Evolutionary conservation across 257 asterid genomes (phyloP).

Genomic region (Solanum appendiculatum): DNA sequence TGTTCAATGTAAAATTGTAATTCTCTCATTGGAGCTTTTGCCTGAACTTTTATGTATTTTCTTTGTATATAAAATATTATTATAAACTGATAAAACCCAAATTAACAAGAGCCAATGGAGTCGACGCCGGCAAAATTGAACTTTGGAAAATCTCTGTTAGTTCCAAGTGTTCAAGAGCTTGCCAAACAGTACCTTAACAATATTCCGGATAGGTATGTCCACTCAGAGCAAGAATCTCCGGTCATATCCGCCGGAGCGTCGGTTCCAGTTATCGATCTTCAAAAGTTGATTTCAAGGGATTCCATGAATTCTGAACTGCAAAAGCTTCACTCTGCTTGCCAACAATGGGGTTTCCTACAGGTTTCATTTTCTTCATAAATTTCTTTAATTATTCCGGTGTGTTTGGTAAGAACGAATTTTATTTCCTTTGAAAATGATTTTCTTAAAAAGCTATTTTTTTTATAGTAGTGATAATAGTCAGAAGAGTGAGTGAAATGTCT

Average conservation of each 20-base stretch:
- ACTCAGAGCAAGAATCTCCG: slow-evolving; percentile 10
- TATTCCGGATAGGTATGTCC: slow-evolving; percentile 33
- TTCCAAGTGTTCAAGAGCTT: slow-evolving; percentile 53
- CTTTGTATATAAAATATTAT: no score
- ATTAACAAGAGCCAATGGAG: not conserved
- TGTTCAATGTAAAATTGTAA: no score
- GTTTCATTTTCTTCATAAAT: not conserved
- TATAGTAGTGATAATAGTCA: no score
- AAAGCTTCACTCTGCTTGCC: slow-evolving; percentile 47
- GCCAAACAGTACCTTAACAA: slow-evolving; percentile 12
- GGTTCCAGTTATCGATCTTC: slow-evolving; percentile 30
- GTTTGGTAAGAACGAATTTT: not conserved
- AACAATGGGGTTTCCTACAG: slow-evolving; percentile 66
- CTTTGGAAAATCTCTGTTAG: slow-evolving; percentile 31
- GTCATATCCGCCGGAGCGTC: not conserved
- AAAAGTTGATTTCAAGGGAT: slow-evolving; percentile 12
- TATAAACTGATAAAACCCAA: no score
- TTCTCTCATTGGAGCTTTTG: no score
- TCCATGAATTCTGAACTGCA: slow-evolving; percentile 16
- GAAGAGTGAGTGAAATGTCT: no score
- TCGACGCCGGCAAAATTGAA: slow-evolving; percentile 2
- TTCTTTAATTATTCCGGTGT: not conserved
- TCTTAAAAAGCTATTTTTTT: no score
- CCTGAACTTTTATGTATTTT: no score
- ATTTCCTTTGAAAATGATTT: no score